Base-by-base conservation (phyloP, 176 grass and related monocot genomes). In the Areca catechu region DNA sequence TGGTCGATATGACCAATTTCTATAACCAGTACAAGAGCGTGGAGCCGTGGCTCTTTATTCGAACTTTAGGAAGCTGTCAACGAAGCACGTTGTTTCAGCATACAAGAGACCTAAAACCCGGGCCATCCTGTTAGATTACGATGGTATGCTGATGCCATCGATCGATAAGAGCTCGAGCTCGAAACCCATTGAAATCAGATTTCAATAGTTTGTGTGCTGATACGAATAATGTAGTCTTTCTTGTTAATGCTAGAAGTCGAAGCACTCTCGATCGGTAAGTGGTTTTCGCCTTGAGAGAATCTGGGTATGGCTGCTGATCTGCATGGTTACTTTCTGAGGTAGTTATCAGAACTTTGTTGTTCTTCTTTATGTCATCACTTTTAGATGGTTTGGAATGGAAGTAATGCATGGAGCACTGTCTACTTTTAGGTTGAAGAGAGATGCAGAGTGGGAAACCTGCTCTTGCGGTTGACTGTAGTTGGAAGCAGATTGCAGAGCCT, bases 291-390 rank as follows among this genome's bases (percentile, higher is more conserved):
- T 48, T 90, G 83, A 25, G 82, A 90, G 60, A 96, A 88, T 50
- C 60, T 96, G 20, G 86, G 77, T 24, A 65, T 90, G 19, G 83
- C 91, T 21, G 91, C 91, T 5, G 91, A 96, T n/a, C n/a, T n/a
- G 68, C 86, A 96, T 20, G 91, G 91, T 9, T 96, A 96, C 68
- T 96, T 90, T 58, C 47, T 88, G 43, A 97, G 92, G 92, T 96
- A 84, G 60, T 61, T n/a, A 22, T 4, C 24, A 21, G 28, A 14
- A 43, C 34, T 50, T 54, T 10, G 19, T 22, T 48, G 27, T n/a
- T n/a, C 54, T 43, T 43, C 34, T 43, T 43, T 43, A 10, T 12
- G 34, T 14, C 34, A 3, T 43, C 12, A 43, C 34, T 3, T 43
- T 43, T 43, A 43, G 34, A 10, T 43, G 34, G 9, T 43, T 2